These are phyloP conservation scores for Fusarium chuoi DNA, from an alignment of 2,329 filamentous ascomycete species.

Conservation along the genomic window DNA sequence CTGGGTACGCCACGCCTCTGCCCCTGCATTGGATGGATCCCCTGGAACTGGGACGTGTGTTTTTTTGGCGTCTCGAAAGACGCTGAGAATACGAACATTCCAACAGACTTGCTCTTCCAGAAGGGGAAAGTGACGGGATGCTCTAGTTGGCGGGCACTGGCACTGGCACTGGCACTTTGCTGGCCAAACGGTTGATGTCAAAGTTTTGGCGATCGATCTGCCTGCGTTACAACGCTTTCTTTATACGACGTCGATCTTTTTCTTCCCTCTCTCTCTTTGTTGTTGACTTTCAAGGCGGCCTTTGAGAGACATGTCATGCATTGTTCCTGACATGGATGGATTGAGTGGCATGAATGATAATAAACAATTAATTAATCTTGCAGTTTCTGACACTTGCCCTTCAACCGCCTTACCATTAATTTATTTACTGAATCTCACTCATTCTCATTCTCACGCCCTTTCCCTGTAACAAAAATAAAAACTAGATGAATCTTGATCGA, in stretches of 20 bases:
- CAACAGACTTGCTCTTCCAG: conserved; percentile 8
- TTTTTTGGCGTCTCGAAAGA: conserved; percentile 9
- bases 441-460: background rate
- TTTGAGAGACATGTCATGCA: background rate
- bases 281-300: background rate
- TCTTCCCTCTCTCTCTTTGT: background rate
- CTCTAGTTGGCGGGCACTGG: background rate
- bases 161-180: background rate
- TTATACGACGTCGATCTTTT: background rate
- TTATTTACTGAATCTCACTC: background rate
- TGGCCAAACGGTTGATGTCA: background rate
- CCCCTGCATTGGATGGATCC: conserved; percentile 31
- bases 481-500: conserved; percentile 11
- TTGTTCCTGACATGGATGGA: conserved; percentile 17
- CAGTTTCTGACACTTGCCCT: conserved; percentile 23
- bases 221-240: background rate
- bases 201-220: conserved; percentile 26
- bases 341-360: background rate
- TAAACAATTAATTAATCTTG: conserved; percentile 6
- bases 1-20: conserved; percentile 22
- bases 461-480: background rate
- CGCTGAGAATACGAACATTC: conserved; percentile 31
- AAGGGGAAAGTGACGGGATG: conserved; percentile 33
- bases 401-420: background rate
- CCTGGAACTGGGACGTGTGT: background rate